A percentile compares a stretch with the other conserved stretches of the same genome.
phyloP scores from a whole-genome alignment of 176 grass and related monocot species.

The Oryza officinalis region DNA sequence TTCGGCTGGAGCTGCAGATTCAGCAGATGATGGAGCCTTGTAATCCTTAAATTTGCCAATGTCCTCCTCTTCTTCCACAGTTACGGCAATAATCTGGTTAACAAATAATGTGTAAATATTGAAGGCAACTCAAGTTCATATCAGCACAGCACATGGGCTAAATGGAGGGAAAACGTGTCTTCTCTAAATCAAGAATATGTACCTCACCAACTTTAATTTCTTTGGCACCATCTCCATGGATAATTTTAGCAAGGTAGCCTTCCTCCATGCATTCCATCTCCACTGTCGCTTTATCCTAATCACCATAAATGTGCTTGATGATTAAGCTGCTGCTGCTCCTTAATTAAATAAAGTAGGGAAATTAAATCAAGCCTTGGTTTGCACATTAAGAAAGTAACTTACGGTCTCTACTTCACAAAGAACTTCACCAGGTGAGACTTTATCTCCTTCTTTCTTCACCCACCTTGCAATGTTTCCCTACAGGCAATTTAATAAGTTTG shows the following conservation, averaged over 20 bases:
- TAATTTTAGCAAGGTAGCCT: constrained; percentile 93
- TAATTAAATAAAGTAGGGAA: background rate
- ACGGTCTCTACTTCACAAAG: constrained; percentile 97
- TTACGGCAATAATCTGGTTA: constrained; percentile 66
- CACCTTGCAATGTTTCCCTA: constrained; percentile 97
- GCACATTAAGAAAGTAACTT: constrained; percentile 31
- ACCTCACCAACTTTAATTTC: constrained; percentile 96
- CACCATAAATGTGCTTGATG: constrained; percentile 17
- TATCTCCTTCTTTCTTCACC: constrained; percentile 97
- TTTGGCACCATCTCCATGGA: constrained; percentile 90
- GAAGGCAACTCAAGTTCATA: background rate
- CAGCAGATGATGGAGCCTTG: constrained; percentile 67
- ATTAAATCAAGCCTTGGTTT: background rate
- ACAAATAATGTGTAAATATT: constrained; percentile 13
- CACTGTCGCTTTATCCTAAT: constrained; percentile 91
- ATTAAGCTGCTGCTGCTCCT: constrained; percentile 19
- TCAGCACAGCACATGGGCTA: background rate
- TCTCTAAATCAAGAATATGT: constrained; percentile 60
- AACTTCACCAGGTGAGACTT: constrained; percentile 86
- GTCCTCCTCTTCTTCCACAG: constrained; percentile 88
- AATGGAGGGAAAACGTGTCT: constrained; percentile 38
- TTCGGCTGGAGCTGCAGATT: constrained; percentile 50
- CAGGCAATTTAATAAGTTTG: constrained; percentile 26
- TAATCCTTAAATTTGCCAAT: constrained; percentile 93
- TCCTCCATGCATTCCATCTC: constrained; percentile 99